Evolutionary conservation across 495 filamentous ascomycete genomes (phyloP).

Genomic region (Ascodesmis nigricans): DNA sequence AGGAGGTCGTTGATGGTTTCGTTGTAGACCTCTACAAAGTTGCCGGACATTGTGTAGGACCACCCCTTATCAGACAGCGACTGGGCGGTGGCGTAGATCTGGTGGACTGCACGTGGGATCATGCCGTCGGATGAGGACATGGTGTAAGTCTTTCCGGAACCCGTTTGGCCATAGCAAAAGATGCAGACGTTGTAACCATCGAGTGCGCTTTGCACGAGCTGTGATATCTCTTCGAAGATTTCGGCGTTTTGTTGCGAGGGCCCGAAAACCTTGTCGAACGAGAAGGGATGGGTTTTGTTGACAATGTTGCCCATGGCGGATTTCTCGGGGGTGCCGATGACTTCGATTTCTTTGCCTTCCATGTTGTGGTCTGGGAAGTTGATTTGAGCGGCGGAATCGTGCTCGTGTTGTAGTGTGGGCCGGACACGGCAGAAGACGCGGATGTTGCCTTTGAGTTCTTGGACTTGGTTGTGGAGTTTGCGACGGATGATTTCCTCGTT

Average conservation of each 20-base stretch:
- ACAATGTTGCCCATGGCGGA: slow-evolving; percentile 54
- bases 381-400: slow-evolving; percentile 42
- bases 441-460: slow-evolving; percentile 98
- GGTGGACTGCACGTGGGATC: slow-evolving; percentile 79
- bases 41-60: slow-evolving; percentile 82
- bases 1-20: slow-evolving; percentile 89
- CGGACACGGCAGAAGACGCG: slow-evolving; percentile 93
- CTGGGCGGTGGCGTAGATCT: slow-evolving; percentile 75
- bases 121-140: slow-evolving; percentile 90
- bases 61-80: slow-evolving; percentile 74
- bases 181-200: slow-evolving; percentile 99
- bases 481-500: slow-evolving; percentile 77
- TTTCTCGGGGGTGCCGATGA: slow-evolving; percentile 63
- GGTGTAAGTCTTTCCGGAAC: slow-evolving; percentile 87
- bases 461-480: slow-evolving; percentile 90
- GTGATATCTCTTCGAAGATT: slow-evolving; percentile 91
- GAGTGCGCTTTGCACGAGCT: slow-evolving; percentile 85
- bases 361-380: slow-evolving; percentile 51
- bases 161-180: slow-evolving; percentile 96
- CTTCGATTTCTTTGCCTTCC: slow-evolving; percentile 65
- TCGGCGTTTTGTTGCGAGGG: slow-evolving; percentile 56
- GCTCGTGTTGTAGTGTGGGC: slow-evolving; percentile 36
- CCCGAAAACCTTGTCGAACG: slow-evolving; percentile 84
- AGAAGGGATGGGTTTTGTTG: slow-evolving; percentile 60
- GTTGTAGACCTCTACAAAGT: slow-evolving; percentile 98